phyloP scores from a whole-genome alignment of 2,329 filamentous ascomycete genomes.

The Aspergillus sp. region DNA sequence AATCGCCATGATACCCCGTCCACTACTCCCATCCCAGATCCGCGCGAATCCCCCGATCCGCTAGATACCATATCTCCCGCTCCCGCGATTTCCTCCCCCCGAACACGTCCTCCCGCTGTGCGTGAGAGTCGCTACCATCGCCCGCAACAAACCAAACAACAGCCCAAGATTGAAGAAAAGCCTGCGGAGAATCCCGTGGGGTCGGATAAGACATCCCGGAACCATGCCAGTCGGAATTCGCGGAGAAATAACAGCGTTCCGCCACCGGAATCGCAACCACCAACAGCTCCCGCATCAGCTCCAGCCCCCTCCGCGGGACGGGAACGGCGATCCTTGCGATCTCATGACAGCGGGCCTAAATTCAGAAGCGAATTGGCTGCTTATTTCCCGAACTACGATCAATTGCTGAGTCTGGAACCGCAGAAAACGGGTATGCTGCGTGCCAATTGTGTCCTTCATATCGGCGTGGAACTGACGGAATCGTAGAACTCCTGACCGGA shows the following conservation, averaged over 20 bases:
- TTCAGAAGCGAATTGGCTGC: conserved; percentile 86
- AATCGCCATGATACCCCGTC: conserved; percentile 12
- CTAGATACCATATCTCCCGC: conserved; percentile 19
- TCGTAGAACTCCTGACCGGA: conserved; percentile 61
- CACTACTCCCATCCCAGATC: conserved; percentile 10
- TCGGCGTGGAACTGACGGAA: conserved; percentile 1
- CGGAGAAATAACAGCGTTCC: neutral
- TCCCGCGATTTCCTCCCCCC: conserved; percentile 7
- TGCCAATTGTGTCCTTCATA: neutral
- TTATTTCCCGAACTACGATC: conserved; percentile 92
- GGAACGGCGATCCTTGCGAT: conserved; percentile 72
- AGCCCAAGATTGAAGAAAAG: neutral
- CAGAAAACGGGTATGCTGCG: conserved; percentile 62
- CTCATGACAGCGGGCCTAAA: conserved; percentile 71
- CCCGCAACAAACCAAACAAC: neutral
- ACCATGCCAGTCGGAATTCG: conserved; percentile 4
- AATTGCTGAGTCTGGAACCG: conserved; percentile 79
- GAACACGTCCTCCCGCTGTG: conserved; percentile 1
- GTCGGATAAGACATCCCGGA: neutral
- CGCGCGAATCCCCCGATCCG: conserved; percentile 22
- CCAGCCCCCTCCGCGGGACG: neutral
- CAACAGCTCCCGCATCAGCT: neutral
- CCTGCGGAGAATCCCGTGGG: conserved; percentile 1
- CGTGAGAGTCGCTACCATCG: neutral
- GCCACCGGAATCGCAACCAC: conserved; percentile 1